Evolutionary conservation across 1,284 basidiomycete genomes (phyloP).

Genomic region (Caloboletus firmus): DNA sequence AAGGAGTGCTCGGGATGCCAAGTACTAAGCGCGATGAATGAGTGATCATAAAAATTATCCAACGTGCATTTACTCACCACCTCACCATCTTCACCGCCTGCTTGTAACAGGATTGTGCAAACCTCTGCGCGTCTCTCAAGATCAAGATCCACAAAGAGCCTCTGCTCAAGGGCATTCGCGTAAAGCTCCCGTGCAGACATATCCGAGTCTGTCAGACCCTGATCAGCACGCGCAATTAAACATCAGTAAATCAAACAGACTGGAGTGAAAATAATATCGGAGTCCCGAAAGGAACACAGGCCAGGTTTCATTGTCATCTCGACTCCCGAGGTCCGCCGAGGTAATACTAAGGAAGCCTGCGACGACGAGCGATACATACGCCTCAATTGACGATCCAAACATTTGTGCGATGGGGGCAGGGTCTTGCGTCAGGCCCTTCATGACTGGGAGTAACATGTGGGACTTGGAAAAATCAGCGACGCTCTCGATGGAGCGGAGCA

Average conservation of each 20-base stretch:
- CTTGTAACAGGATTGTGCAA: slow-evolving; percentile 53
- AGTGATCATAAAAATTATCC: neutral
- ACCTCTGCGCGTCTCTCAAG: slow-evolving; percentile 55
- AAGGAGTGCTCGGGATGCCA: slow-evolving; percentile 52
- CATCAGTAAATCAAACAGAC: slow-evolving; percentile 33
- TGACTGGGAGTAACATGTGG: slow-evolving; percentile 61
- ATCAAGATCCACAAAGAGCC: slow-evolving; percentile 52
- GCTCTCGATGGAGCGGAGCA: slow-evolving; percentile 61
- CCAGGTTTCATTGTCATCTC: slow-evolving; percentile 46
- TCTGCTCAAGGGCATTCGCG: slow-evolving; percentile 45
- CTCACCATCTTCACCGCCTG: slow-evolving; percentile 46
- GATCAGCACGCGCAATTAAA: slow-evolving; percentile 2
- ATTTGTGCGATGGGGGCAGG: slow-evolving; percentile 10
- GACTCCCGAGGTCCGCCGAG: slow-evolving; percentile 43
- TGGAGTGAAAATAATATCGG: slow-evolving; percentile 46
- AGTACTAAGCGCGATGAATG: slow-evolving; percentile 40
- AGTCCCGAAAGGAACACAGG: slow-evolving; percentile 46
- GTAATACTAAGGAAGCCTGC: slow-evolving; percentile 55
- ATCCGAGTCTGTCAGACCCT: slow-evolving; percentile 28
- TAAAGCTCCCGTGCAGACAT: slow-evolving; percentile 41
- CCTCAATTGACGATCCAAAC: slow-evolving; percentile 36
- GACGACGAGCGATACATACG: slow-evolving; percentile 51
- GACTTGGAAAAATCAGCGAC: slow-evolving; percentile 69
- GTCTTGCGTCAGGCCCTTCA: slow-evolving; percentile 47
- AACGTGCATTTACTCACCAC: slow-evolving; percentile 41